Evolutionary conservation across 352 stramenopile genomes (phyloP), one percentile per base, ranked within the genome.

Genomic region (Globisporangium camurandrum): DNA sequence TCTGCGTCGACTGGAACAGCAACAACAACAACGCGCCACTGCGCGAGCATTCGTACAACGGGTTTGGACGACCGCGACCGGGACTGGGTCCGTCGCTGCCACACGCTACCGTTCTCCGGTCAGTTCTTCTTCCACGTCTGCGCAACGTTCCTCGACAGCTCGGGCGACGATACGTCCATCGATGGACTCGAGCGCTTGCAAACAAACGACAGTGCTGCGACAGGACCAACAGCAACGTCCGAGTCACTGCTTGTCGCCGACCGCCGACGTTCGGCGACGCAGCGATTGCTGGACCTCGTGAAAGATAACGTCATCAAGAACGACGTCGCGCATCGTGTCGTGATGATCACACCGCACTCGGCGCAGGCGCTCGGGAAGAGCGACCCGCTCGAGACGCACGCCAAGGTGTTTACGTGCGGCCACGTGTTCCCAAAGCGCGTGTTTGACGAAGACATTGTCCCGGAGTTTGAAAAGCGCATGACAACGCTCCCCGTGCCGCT

Each of bases 341-440:
- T 94, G 19, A 56, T 51, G 3, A 81, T 94, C 27, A 46, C 62
- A 23, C 77, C 78, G 0, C 80, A 94, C 44, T 79, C 78, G 0
- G 71, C 80, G 7, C 67, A 78, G 40, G 61, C 68, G 12, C 60
- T 94, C 20, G 83, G 83, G 39, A 88, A 89, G 49, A 88, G 75
- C 31, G 83, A 94, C 23, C 83, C 83, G 23, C 62, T 94, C 8
- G 83, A 94, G 54, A 94, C 83, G 14, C 83, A 94, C 51, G 80
- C 84, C 17, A 89, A 91, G 61, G 83, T 69, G 2, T 94, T 94
- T 49, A 86, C 80, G 12, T 94, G 83, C 33, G 74, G 76, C 12
- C 83, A 94, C 47, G 56, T 89, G 19, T 94, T 89, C 49, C 78
- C 83, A 10, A 91, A 91, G 65, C 78, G 83, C 27, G 67, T 94